These are phyloP conservation scores for Penicillium cosmopolitanum DNA, from an alignment of 495 filamentous ascomycete genomes.

Conservation along the genomic window DNA sequence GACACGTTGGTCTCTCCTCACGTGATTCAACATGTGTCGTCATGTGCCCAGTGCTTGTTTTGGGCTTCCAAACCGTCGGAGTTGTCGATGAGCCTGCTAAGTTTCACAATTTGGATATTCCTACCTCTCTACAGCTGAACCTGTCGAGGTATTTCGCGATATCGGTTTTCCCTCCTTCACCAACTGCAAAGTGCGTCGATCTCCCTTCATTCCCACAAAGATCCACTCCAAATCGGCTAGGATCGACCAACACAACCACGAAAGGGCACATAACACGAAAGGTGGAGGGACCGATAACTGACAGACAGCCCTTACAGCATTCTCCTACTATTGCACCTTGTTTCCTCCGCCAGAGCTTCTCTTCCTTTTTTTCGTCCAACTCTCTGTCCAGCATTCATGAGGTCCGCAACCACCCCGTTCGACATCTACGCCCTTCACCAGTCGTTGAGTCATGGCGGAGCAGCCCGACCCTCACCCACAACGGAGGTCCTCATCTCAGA, in stretches of 20 bases:
- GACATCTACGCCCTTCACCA: slow-evolving; percentile 33
- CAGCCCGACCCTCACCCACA: slow-evolving; percentile 39
- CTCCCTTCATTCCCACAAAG: slow-evolving; percentile 33
- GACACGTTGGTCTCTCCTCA: neutral
- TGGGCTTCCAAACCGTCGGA: neutral
- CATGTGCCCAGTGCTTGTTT: slow-evolving; percentile 7
- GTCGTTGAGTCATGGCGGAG: slow-evolving; percentile 51
- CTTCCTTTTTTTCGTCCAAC: neutral
- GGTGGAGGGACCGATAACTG: slow-evolving; percentile 2
- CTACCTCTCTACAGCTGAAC: neutral
- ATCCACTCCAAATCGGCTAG: slow-evolving; percentile 25
- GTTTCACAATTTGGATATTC: neutral
- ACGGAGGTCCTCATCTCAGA: slow-evolving; percentile 50
- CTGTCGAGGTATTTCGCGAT: neutral
- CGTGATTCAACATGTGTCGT: slow-evolving; percentile 2
- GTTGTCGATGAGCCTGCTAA: neutral
- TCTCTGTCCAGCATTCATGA: slow-evolving; percentile 43
- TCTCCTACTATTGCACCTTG: neutral
- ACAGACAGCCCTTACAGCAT: neutral
- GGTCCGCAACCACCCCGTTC: slow-evolving; percentile 30
- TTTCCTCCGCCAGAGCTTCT: neutral
- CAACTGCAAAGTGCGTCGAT: slow-evolving; percentile 15
- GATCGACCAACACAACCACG: slow-evolving; percentile 19
- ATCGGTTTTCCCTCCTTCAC: neutral
- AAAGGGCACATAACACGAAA: neutral